phyloP scores from a whole-genome alignment of 23 red algal species.

The Gracilariopsis chorda region DNA sequence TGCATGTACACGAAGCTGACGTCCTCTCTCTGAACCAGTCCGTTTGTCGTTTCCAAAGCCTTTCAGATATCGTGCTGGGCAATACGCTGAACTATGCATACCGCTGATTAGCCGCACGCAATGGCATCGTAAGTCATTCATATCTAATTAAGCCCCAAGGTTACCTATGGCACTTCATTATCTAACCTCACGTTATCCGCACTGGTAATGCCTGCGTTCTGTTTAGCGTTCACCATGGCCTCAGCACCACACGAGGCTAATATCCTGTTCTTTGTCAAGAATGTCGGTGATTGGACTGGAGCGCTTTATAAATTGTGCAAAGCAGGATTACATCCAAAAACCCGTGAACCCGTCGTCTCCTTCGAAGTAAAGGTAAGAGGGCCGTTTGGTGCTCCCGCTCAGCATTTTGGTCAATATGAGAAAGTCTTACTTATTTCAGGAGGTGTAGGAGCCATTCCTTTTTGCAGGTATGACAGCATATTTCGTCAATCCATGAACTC shows the following conservation, averaged over 20 bases:
- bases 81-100: constrained; percentile 69
- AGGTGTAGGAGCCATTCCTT: constrained; percentile 68
- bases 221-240: constrained; percentile 68
- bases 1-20: too few species aligned
- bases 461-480: constrained; percentile 12
- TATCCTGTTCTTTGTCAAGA: constrained; percentile 68
- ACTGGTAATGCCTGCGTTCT: too few species aligned
- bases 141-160: too few species aligned
- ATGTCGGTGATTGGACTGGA: constrained; percentile 68
- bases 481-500: too few species aligned
- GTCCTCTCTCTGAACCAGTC: neutral
- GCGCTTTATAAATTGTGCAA: constrained; percentile 24
- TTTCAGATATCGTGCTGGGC: constrained; percentile 63
- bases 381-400: constrained; percentile 70
- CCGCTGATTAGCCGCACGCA: constrained; percentile 53
- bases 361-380: constrained; percentile 66
- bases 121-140: constrained; percentile 63
- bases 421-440: constrained; percentile 59
- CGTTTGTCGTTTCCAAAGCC: constrained; percentile 46
- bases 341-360: neutral
- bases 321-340: constrained; percentile 2
- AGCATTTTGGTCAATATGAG: constrained; percentile 65
- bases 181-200: too few species aligned
- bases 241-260: constrained; percentile 59
- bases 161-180: too few species aligned